Base-by-base conservation (phyloP, 495 filamentous ascomycete species). In the Tuber calosporum region DNA sequence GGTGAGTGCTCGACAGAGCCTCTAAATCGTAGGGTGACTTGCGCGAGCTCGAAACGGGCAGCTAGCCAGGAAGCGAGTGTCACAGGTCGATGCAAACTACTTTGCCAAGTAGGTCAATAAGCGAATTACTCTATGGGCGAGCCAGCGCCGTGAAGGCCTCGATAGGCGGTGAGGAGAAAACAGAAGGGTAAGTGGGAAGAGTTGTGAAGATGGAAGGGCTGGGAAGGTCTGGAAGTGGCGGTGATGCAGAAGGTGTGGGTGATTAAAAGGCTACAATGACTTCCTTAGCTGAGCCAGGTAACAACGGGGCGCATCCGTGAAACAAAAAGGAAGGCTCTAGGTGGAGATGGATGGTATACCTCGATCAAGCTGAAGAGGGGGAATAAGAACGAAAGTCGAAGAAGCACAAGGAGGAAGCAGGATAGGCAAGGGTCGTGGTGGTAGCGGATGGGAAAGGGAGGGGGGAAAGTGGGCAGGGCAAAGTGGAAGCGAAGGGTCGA, bases 51-150 rank as follows among this genome's bases (percentile, higher is more conserved):
- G 30, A 39, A 66, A 69, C 53, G 53, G 53, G 53, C 30, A 62
- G 53, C 13, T 34, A 62, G 30, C 26, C 53, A 62, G 53, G 53
- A 34, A 62, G 53, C n/a, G 53, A 17, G 53, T 34, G 53, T 62
- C 53, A 62, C 53, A 17, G 53, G 53, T 34, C 37, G 73, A 77
- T 76, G 73, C 53, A 37, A 62, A 69, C 74, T 78, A 36, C 70
- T 77, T 45, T 58, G 42, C 69, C 38, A 70, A 74, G 76, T 68
- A 41, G 62, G 77, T 77, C 70, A 72, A 78, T 73, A 73, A 77
- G 62, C 58, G 58, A 77, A 76, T 69, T 77, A 70, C 53, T 42
- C 41, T 72, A 68, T 43, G 68, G 74, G 74, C 76, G 76, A 73
- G 71, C 76, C 76, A 77, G 76, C 74, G 76, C 76, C 75, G 76